Conservation (phyloP, 139 green algal genomes). For the Nannochloris sp. region DNA sequence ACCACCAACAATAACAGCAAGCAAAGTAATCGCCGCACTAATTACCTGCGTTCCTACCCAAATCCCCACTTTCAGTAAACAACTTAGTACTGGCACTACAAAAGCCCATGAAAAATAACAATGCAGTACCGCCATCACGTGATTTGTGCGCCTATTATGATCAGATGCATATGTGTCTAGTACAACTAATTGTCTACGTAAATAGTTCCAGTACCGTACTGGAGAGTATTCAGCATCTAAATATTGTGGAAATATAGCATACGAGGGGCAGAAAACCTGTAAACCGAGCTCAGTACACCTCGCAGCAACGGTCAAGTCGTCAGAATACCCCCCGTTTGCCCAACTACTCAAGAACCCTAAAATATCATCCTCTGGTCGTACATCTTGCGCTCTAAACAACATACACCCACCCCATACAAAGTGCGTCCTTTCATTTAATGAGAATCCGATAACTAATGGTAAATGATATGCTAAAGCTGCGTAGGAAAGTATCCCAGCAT, state of each 20-base stretch:
- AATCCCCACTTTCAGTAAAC: too few species aligned
- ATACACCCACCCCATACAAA: constrained; percentile 93
- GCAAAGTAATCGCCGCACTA: not conserved
- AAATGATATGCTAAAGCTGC: constrained; percentile 66
- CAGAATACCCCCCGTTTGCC: constrained; percentile 74
- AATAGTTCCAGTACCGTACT: constrained; percentile 82
- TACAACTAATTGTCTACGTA: constrained; percentile 85
- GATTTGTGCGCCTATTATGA: constrained; percentile 55
- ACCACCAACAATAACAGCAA: not conserved
- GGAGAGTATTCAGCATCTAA: constrained; percentile 4
- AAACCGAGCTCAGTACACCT: constrained; percentile 44
- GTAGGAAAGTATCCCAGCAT: constrained; percentile 43
- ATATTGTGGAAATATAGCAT: constrained; percentile 72
- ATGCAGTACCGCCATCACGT: constrained; percentile 55
- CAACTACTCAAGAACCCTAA: constrained; percentile 59
- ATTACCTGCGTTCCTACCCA: too few species aligned
- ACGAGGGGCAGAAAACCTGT: constrained; percentile 51
- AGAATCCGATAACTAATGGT: constrained; percentile 75
- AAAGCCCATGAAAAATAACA: constrained; percentile 56
- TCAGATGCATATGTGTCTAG: constrained; percentile 76
- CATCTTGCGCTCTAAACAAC: constrained; percentile 52
- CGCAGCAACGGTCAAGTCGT: constrained; percentile 81
- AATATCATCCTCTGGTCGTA: constrained; percentile 35
- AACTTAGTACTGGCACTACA: constrained; percentile 27
- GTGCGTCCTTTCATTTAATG: constrained; percentile 18